Base-by-base conservation (phyloP, 2,329 filamentous ascomycete genomes). In the Alternaria postmessia region DNA sequence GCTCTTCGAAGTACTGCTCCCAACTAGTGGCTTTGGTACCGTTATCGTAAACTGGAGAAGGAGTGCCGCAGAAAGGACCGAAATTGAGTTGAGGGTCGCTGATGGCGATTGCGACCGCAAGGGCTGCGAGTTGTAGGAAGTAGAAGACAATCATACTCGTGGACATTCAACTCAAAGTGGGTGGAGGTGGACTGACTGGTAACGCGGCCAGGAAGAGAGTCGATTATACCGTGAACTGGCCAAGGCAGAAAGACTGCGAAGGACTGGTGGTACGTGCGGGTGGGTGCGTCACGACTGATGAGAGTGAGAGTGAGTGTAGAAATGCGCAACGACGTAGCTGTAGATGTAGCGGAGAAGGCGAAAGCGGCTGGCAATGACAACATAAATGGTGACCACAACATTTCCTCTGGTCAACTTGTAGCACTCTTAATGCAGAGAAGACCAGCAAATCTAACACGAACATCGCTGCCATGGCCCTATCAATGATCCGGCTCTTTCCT, bases 21-120 rank as follows among this genome's bases (percentile, higher is more conserved):
- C 46, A 56, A 30, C 51, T 47, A 18, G 52, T 30, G 16, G 20
- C 46, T 24, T 18, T 38, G 4, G 46, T 48, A 7, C 52, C 52
- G 8, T 56, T 56, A 26, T 43, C 12, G 49, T 28, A 52, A 0
- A 32, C n/a, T 24, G 36, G 22, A 24, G n/a, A 28, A 5, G 34
- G 49, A 20, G 36, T 41, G 5, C 49, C 36, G n/a, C 36, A 52
- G 12, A 52, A 41, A 9, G 49, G 36, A 18, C 49, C 49, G n/a
- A 11, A 42, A 18, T 28, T 39, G 16, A 28, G 9, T 20, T 9
- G 2, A 5, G 49, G 16, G 7, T 42, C 24, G 12, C 32, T 36
- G 49, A 52, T 30, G 9, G 49, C 36, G 36, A 22, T 24, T 14
- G 36, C 49, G 7, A 7, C 34, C 7, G 49, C 24, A 38, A 52